Evolutionary conservation across 192 early-diverging fungal species (phyloP), one percentile per base, ranked within the genome.

Genomic region (Podila clonocystis): DNA sequence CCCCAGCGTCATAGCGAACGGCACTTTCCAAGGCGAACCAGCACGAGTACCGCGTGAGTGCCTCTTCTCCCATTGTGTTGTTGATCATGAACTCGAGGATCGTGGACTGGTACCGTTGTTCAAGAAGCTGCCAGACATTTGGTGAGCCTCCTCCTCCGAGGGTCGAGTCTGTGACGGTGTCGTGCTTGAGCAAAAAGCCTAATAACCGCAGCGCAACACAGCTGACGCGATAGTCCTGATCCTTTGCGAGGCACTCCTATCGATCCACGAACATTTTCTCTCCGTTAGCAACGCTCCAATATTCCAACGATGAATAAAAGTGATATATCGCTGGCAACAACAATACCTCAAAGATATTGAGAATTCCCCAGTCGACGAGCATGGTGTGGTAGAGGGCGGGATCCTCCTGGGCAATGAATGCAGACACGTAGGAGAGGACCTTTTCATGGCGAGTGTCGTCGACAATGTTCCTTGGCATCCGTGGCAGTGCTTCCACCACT

Each of bases 381-480:
- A 82, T 75, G 20, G 50, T 68, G 12, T 36, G 29, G 22, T 82
- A 62, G 26, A 84, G 67, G 31, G 36, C 26, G 6, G 75, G 82
- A 50, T 73, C 70, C 2, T 64, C 82, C 22, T 82, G 72, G 1
- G 75, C 67, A 13, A 85, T 74, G 59, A 85, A 85, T 2, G 75
- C 74, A 50, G 80, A 79, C 29, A 94, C 76, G 65, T 91, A 91
- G 0, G 92, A 90, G 28, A 94, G 85, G 15, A 94, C 89, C 75
- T 92, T 92, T 77, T 94, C 93, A 77, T 94, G 89, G 19, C 91
- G 82, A 4, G 93, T 91, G 59, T 92, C 93, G 72, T 94, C 93
- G 13, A 93, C 89, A 60, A 94, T 93, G 26, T 88, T 84, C 31
- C 80, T 85, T 4, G 92, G 92, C 91, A 93, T 93, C 15, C 50